Conservation (phyloP, 2,329 filamentous ascomycete genomes). For the Scedosporium aurantiacum region DNA sequence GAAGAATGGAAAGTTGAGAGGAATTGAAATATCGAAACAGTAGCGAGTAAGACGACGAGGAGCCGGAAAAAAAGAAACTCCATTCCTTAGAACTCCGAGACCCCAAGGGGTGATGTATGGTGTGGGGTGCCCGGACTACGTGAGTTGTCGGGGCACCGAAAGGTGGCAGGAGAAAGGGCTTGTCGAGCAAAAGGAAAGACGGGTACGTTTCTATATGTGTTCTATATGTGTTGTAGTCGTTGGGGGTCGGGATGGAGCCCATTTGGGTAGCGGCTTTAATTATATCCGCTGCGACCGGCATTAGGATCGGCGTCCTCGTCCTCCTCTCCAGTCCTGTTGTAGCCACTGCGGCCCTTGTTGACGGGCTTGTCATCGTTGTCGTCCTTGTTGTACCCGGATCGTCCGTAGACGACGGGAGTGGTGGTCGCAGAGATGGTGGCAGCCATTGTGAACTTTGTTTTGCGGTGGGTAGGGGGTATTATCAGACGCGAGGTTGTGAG, state of each 20-base stretch:
- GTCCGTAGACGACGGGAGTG: slow-evolving; percentile 14
- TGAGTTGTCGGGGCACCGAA: neutral
- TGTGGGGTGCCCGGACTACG: neutral
- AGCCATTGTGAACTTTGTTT: slow-evolving; percentile 15
- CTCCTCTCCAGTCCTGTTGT: slow-evolving; percentile 26
- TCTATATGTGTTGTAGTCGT: slow-evolving; percentile 18
- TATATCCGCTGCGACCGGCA: slow-evolving; percentile 29
- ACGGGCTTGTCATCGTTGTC: slow-evolving; percentile 10
- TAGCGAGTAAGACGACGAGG: neutral
- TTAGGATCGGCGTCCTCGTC: slow-evolving; percentile 17
- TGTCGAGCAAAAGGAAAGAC: neutral
- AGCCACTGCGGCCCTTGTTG: slow-evolving; percentile 30
- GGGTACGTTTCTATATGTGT: too few relatives aligned
- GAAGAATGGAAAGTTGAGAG: neutral
- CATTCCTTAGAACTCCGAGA: too few relatives aligned
- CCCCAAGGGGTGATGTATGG: too few relatives aligned
- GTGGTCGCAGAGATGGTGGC: slow-evolving; percentile 15
- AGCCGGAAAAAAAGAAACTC: too few relatives aligned
- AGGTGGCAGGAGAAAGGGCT: neutral
- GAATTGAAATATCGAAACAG: neutral
- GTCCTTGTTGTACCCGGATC: slow-evolving; percentile 5
- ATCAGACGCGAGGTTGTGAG: neutral
- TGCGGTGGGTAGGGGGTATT: neutral
- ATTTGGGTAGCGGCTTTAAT: slow-evolving; percentile 19
- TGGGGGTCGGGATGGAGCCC: slow-evolving; percentile 8